phyloP scores from a whole-genome alignment of 23 red algal species.

The Gracilaria domingensis region DNA sequence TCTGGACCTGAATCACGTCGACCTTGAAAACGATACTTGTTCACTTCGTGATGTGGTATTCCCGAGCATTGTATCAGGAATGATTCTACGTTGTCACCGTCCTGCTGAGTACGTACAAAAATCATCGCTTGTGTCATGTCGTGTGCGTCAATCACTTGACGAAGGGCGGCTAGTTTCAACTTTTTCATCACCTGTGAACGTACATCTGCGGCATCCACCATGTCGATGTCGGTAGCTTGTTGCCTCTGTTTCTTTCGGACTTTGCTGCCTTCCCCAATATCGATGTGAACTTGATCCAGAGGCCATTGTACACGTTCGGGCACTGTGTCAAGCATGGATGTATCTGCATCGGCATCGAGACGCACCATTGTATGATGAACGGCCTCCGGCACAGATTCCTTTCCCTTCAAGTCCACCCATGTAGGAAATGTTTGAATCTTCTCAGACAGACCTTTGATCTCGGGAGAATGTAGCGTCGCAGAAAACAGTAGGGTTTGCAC shows the following conservation, averaged over 20 bases:
- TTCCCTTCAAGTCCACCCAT: conserved; percentile 87
- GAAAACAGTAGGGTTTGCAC: conserved; percentile 93
- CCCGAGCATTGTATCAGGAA: conserved; percentile 65
- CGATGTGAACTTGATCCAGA: conserved; percentile 61
- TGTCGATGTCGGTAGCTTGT: conserved; percentile 17
- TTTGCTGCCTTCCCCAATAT: background rate
- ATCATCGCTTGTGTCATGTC: conserved; percentile 91
- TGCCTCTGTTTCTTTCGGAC: background rate
- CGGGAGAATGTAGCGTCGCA: conserved; percentile 84
- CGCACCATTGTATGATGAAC: conserved; percentile 84
- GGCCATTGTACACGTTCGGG: conserved; percentile 52
- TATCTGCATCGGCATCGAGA: conserved; percentile 68
- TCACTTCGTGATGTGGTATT: conserved; percentile 25
- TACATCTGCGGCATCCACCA: conserved; percentile 54
- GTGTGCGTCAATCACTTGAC: conserved; percentile 75
- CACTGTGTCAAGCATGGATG: conserved; percentile 30
- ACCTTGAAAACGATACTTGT: conserved; percentile 41
- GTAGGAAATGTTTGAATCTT: conserved; percentile 84
- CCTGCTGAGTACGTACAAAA: conserved; percentile 89
- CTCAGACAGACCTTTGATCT: conserved; percentile 72
- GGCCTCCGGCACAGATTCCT: conserved; percentile 78
- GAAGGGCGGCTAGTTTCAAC: conserved; percentile 72
- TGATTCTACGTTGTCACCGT: conserved; percentile 79
- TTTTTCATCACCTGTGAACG: conserved; percentile 81
- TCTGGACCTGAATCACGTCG: conserved; percentile 62